phyloP scores from a whole-genome alignment of 805 yeast species.

The Metschnikowia lachancei region DNA sequence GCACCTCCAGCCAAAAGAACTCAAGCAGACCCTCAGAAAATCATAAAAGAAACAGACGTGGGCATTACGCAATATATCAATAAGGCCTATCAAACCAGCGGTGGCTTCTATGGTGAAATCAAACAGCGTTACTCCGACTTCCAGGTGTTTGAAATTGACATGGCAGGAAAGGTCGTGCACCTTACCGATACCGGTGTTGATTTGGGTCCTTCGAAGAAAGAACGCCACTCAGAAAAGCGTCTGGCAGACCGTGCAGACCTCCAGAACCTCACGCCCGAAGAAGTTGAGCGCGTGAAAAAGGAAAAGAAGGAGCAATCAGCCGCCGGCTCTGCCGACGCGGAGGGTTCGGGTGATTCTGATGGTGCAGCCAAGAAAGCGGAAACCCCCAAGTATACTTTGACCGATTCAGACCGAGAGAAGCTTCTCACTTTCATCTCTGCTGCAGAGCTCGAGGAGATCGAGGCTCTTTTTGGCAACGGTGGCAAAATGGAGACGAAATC shows the following conservation, averaged over 20 bases:
- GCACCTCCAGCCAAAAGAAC: slow-evolving; percentile 5
- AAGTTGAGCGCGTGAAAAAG: slow-evolving; percentile 27
- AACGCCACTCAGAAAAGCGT: slow-evolving; percentile 44
- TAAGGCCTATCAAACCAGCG: slow-evolving; percentile 33
- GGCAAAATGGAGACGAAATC: slow-evolving; percentile 56
- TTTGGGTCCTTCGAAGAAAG: slow-evolving; percentile 44
- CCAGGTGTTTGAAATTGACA: slow-evolving; percentile 82
- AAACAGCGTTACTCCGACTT: slow-evolving; percentile 93
- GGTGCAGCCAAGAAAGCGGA: background rate
- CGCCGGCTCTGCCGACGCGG: background rate
- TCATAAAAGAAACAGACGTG: slow-evolving; percentile 73
- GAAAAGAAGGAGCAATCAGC: slow-evolving; percentile 21
- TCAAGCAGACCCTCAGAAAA: slow-evolving; percentile 10
- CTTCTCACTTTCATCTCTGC: slow-evolving; percentile 58
- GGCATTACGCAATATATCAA: slow-evolving; percentile 78
- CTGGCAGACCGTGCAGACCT: slow-evolving; percentile 38
- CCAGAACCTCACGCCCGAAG: slow-evolving; percentile 34
- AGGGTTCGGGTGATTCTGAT: background rate
- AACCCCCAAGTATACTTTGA: slow-evolving; percentile 40
- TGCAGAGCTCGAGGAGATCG: slow-evolving; percentile 55
- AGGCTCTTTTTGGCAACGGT: slow-evolving; percentile 53
- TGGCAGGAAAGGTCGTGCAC: slow-evolving; percentile 68
- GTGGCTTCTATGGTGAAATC: slow-evolving; percentile 73
- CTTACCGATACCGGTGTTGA: slow-evolving; percentile 70
- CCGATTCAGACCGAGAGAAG: slow-evolving; percentile 44